Percentiles rank a stretch among this genome's conserved stretches.
These are phyloP conservation scores for Saprolegnia parasitica DNA, from an alignment of 352 stramenopile species.

Conservation along the genomic window DNA sequence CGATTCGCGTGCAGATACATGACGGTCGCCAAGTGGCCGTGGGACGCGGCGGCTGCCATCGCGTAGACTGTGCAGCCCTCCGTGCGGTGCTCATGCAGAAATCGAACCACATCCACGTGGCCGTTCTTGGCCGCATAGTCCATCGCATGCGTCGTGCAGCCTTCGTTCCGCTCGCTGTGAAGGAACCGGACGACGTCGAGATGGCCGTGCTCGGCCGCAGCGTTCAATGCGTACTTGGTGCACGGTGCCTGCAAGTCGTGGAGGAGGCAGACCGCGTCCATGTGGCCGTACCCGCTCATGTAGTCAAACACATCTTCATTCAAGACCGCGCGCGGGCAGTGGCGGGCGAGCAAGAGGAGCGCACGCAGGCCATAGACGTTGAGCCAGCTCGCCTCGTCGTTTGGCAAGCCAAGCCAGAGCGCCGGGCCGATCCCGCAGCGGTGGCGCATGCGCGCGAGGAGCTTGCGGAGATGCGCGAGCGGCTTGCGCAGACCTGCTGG, in stretches of 20 bases:
- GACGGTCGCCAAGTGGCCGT: conserved; percentile 29
- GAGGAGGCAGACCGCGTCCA: conserved; percentile 30
- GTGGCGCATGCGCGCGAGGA: neutral
- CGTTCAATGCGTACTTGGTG: conserved; percentile 11
- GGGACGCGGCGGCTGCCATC: conserved; percentile 28
- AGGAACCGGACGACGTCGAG: conserved; percentile 22
- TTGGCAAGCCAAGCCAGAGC: neutral
- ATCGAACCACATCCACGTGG: conserved; percentile 6
- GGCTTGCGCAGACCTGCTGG: neutral
- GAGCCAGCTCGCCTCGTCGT: neutral
- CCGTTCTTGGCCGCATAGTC: conserved; percentile 16
- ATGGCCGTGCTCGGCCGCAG: conserved; percentile 14
- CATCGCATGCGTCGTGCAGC: conserved; percentile 5
- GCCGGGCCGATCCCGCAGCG: neutral
- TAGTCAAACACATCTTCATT: conserved; percentile 21
- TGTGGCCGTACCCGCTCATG: conserved; percentile 27
- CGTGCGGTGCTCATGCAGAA: neutral
- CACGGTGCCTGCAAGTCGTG: conserved; percentile 16
- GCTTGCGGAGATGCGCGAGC: neutral
- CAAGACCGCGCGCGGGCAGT: neutral
- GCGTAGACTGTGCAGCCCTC: conserved; percentile 10
- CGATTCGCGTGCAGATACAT: conserved; percentile 31
- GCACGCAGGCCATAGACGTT: neutral
- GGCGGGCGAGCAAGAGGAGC: neutral
- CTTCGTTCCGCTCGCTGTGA: neutral